Base-by-base conservation (phyloP, 176 grass and related monocot species). In the Triticum urartu region DNA sequence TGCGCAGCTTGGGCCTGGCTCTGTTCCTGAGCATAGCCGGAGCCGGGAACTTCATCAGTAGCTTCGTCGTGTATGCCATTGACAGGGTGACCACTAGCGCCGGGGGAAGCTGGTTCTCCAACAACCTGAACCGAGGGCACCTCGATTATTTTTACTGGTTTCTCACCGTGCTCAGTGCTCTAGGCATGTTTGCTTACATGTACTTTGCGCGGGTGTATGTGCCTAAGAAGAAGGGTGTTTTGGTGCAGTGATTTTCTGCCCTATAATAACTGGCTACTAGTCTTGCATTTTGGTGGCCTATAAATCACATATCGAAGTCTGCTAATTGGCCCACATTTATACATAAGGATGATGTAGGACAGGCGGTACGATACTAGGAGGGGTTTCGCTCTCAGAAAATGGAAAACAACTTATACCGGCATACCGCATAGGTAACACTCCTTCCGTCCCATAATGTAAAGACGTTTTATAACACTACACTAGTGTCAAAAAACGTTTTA, bases 131-230 rank as follows among this genome's bases (percentile, higher is more conserved):
- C 56, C 54, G n/a, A 59, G 68, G 45, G 4, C 82, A 75, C 42
- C 34, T 84, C 18, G 82, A 84, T 75, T 84, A 74, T 69, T 84
- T 84, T 34, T 84, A 73, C 36, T 75, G 69, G 82, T 54, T 84
- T 14, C 69, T 84, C 24, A 17, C 82, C 54, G 70, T 71, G 70
- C 69, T 84, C 36, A 84, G 34, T 84, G 48, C 56, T 84, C 17
- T 62, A 20, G 54, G 33, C 36, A 15, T 72, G n/a, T 34, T n/a
- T 35, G 52, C 21, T 62, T 84, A 47, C 24, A 17, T 75, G 9
- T 45, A 84, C 15, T 75, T 84, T 64, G 68, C 82, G 6, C 34
- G 43, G 20, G 35, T 62, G 14, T 64, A 84, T 58, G 17, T 74
- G 20, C 69, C 72, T 63, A 84, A 47, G 82, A 84, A 43, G 26